phyloP scores from a whole-genome alignment of 2,329 filamentous ascomycete genomes.

The Keithomyces neogunnii region DNA sequence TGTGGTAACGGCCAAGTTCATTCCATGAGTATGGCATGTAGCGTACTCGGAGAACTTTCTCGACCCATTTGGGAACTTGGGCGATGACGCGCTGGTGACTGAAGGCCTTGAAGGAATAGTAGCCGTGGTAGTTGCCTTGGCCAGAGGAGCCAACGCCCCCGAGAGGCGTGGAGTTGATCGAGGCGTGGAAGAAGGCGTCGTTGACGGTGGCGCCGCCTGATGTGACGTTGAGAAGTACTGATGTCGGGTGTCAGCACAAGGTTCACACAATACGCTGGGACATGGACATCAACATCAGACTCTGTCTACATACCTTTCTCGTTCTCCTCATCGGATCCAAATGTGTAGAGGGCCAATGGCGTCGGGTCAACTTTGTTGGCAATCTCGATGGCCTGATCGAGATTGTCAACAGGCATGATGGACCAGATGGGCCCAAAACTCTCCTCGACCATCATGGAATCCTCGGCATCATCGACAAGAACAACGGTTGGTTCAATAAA shows the following conservation, averaged over 20 bases:
- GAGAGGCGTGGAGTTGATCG: conserved; percentile 33
- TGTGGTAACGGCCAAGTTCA: conserved; percentile 35
- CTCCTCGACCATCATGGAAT: conserved; percentile 78
- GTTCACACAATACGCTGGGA: background rate
- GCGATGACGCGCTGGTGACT: conserved; percentile 30
- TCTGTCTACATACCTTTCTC: conserved; percentile 49
- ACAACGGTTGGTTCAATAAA: conserved; percentile 93
- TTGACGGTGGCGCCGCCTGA: conserved; percentile 45
- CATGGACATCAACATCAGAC: background rate
- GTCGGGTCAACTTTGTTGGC: conserved; percentile 77
- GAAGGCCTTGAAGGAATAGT: conserved; percentile 36
- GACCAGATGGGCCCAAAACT: conserved; percentile 90
- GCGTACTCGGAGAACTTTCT: conserved; percentile 52
- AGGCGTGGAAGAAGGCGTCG: conserved; percentile 35
- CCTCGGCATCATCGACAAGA: conserved; percentile 57
- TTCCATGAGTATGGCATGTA: conserved; percentile 53
- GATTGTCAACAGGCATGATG: conserved; percentile 65
- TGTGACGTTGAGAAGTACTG: conserved; percentile 28
- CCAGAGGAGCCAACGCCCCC: conserved; percentile 43
- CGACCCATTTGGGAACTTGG: conserved; percentile 27
- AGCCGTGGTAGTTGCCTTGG: conserved; percentile 39
- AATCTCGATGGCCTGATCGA: conserved; percentile 79
- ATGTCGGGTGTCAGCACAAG: background rate
- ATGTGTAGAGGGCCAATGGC: conserved; percentile 75
- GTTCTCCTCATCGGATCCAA: conserved; percentile 73